Conservation (phyloP, 1,284 basidiomycete species). For the Boletus mariae region DNA sequence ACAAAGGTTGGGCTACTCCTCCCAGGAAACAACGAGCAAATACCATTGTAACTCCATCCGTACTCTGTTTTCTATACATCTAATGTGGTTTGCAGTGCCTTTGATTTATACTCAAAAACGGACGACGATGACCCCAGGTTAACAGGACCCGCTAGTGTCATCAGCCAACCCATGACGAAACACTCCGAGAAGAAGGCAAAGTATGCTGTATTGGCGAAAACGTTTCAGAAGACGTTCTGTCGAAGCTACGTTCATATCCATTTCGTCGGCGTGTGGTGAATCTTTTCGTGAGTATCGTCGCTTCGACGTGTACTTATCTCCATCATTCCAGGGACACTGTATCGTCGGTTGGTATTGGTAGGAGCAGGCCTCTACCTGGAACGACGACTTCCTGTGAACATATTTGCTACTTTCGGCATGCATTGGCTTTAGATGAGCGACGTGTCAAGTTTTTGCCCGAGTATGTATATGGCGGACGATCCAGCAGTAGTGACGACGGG, state of each 20-base stretch:
- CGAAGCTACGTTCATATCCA: conserved; percentile 29
- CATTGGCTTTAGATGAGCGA: conserved; percentile 38
- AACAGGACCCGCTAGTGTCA: conserved; percentile 12
- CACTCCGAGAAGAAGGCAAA: conserved; percentile 10
- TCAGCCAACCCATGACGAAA: conserved; percentile 11
- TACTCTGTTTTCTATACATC: background rate
- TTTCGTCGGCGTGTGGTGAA: conserved; percentile 38
- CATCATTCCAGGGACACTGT: conserved; percentile 29
- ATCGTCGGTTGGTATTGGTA: conserved; percentile 35
- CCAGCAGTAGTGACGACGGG: conserved; percentile 5
- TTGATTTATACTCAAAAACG: conserved; percentile 29
- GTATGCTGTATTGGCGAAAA: conserved; percentile 16
- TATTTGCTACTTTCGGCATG: conserved; percentile 33
- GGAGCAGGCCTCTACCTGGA: conserved; percentile 26
- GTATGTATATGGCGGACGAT: conserved; percentile 30
- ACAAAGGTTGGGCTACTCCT: conserved; percentile 35
- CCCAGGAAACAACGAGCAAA: conserved; percentile 37
- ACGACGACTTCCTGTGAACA: conserved; percentile 28
- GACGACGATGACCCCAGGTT: conserved; percentile 13
- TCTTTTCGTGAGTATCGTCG: background rate
- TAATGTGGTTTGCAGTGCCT: conserved; percentile 20
- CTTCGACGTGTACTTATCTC: background rate
- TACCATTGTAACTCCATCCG: conserved; percentile 31
- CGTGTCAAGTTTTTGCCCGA: conserved; percentile 42
- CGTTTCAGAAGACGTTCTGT: conserved; percentile 28